Evolutionary conservation across 768 basidiomycete genomes (phyloP).

Genomic region (Panaeolus papilionaceus): DNA sequence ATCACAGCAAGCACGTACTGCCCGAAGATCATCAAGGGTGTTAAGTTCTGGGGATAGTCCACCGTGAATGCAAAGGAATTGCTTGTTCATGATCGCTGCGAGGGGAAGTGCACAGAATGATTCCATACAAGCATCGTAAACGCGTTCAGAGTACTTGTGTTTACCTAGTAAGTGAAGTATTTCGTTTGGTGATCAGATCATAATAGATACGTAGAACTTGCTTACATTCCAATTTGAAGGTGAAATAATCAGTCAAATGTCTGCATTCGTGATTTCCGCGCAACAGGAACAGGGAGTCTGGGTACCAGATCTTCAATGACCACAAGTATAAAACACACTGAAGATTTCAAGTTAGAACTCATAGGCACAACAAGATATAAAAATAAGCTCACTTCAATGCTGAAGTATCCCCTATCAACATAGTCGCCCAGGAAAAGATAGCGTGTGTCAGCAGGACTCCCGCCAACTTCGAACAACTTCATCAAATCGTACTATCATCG

Average conservation of each 20-base stretch:
- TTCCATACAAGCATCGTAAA: constrained; percentile 98
- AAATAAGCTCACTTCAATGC: constrained; percentile 72
- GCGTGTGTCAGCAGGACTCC: constrained; percentile 91
- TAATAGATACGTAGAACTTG: constrained; percentile 21
- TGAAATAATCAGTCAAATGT: constrained; percentile 98
- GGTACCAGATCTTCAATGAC: constrained; percentile 99
- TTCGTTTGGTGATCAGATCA: constrained; percentile 17
- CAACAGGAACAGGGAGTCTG: constrained; percentile 93
- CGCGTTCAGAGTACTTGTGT: constrained; percentile 96
- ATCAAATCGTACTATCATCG: constrained; percentile 82
- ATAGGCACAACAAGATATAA: background rate
- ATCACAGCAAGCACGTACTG: constrained; percentile 54
- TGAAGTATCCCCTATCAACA: constrained; percentile 93
- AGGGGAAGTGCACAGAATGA: constrained; percentile 95
- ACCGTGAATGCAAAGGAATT: constrained; percentile 98
- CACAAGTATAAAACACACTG: constrained; percentile 98
- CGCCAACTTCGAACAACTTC: constrained; percentile 95
- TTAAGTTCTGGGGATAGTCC: constrained; percentile 95
- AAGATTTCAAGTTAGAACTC: constrained; percentile 25
- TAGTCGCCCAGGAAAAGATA: constrained; percentile 95
- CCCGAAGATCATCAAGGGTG: constrained; percentile 93
- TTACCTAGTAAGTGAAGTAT: constrained; percentile 64
- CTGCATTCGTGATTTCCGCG: constrained; percentile 99
- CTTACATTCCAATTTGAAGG: constrained; percentile 98
- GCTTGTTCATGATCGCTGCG: constrained; percentile 99